Base-by-base conservation (phyloP, 805 yeast genomes). In the Jamesozyma jinghongensis region DNA sequence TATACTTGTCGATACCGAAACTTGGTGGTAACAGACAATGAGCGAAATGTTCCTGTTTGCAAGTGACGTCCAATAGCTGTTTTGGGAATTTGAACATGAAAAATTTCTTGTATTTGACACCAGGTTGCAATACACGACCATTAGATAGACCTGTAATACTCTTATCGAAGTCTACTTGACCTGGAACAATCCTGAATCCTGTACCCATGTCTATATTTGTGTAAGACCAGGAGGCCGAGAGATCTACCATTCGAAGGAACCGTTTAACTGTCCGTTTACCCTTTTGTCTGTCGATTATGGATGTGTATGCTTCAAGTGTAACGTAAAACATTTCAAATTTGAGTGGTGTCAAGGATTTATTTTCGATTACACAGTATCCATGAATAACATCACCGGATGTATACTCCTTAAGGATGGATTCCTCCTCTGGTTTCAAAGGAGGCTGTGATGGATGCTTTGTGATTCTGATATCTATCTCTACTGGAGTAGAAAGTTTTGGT, bases 291-390 rank as follows among this genome's bases (percentile, higher is more conserved):
- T 57, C 56, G 19, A 44, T 40, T 0, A 59, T 41, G 4, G 66
- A 62, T 19, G 62, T 53, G 14, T 55, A 59, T 1, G 82, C 83
- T 51, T 77, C 83, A 26, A 78, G 62, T 1, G 77, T 64, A 6
- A 77, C 71, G 40, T 74, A 67, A 46, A 76, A 69, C 75, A 75
- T 74, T 45, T 77, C 80, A 50, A 77, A 78, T 6, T 71, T 70
- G n/a, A 77, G 63, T 0, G 67, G 61, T 14, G 58, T 47, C 1
- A 53, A 39, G 2, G 73, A 57, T 5, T 49, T 60, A 49, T 76
- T 77, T 38, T 63, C 60, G 17, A 75, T 62, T 0, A 56, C 47
- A 6, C 72, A 60, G 43, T 66, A 70, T 1, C 85, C 85, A 45
- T 70, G 65, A 5, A 78, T 57, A 14, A 61, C 60, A 47, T 77